These are phyloP conservation scores for Rhizopus delemar DNA, from an alignment of 371 early-diverging fungal genomes.

Conservation along the genomic window DNA sequence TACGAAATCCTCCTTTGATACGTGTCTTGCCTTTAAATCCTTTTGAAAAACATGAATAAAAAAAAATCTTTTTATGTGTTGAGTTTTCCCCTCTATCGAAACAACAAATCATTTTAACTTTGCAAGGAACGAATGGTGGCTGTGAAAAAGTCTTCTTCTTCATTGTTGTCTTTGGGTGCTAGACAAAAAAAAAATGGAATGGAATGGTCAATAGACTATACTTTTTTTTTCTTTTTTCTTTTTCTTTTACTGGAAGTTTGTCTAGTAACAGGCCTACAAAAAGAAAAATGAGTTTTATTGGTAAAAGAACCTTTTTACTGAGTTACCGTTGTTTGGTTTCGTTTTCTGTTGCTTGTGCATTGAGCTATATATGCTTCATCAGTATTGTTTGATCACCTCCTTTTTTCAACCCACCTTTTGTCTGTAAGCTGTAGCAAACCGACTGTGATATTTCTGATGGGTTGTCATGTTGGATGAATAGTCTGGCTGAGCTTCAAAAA, in stretches of 20 bases:
- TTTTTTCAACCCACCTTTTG: constrained; percentile 68
- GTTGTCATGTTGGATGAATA: constrained; percentile 78
- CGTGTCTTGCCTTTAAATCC: constrained; percentile 70
- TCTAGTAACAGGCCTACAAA: too few relatives aligned
- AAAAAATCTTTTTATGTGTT: not conserved
- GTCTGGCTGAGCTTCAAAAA: constrained; percentile 86
- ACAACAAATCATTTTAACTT: not conserved
- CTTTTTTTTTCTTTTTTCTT: not conserved
- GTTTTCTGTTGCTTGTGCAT: constrained; percentile 72
- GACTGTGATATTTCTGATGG: constrained; percentile 81
- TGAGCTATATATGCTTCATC: constrained; percentile 40
- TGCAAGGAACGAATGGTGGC: constrained; percentile 47
- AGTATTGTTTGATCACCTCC: not conserved
- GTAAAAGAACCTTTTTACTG: too few relatives aligned
- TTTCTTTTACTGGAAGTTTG: too few relatives aligned
- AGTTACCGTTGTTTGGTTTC: not conserved
- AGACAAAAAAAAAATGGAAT: not conserved
- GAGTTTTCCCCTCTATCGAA: too few relatives aligned
- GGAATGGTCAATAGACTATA: not conserved
- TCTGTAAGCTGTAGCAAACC: constrained; percentile 86
- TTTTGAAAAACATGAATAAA: constrained; percentile 22
- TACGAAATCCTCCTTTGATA: constrained; percentile 67
- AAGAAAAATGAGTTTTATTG: too few relatives aligned
- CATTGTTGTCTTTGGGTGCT: not conserved
- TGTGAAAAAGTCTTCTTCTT: constrained; percentile 50